Evolutionary conservation across 83 land plant genomes (phyloP).

Genomic region (Diphasiastrum complanatum): DNA sequence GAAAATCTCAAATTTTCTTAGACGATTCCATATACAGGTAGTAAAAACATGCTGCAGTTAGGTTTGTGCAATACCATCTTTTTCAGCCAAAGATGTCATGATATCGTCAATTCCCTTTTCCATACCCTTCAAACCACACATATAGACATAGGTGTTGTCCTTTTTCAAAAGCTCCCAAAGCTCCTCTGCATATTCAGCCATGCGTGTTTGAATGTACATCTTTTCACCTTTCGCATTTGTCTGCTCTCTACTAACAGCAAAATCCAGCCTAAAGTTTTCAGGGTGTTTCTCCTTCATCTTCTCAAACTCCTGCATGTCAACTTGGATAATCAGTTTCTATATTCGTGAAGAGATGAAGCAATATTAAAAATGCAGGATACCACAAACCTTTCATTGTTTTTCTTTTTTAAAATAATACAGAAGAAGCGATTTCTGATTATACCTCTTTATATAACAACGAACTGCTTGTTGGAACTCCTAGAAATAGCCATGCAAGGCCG

Average conservation of each 20-base stretch:
- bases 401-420: not conserved
- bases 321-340: not conserved
- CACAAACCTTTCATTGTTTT: not conserved
- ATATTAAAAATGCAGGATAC: not conserved
- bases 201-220: conserved; percentile 96
- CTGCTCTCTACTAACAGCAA: conserved; percentile 96
- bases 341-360: not conserved
- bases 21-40: not conserved
- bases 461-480: conserved; percentile 96
- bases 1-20: not conserved
- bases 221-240: conserved; percentile 85
- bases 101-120: conserved; percentile 98
- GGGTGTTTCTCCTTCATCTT: conserved; percentile 85
- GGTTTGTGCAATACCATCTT: conserved; percentile 48
- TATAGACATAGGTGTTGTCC: conserved; percentile 89
- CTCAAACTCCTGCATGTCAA: conserved; percentile 66
- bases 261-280: conserved; percentile 80
- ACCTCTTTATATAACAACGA: conserved; percentile 90
- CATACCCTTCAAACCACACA: conserved; percentile 98
- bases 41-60: not conserved
- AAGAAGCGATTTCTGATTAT: not conserved
- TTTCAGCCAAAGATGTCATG: conserved; percentile 75
- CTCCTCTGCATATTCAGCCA: conserved; percentile 86
- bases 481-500: conserved; percentile 96
- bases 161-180: conserved; percentile 88